Conservation (phyloP, 768 basidiomycete species). For the Gymnopilus dilepis region DNA sequence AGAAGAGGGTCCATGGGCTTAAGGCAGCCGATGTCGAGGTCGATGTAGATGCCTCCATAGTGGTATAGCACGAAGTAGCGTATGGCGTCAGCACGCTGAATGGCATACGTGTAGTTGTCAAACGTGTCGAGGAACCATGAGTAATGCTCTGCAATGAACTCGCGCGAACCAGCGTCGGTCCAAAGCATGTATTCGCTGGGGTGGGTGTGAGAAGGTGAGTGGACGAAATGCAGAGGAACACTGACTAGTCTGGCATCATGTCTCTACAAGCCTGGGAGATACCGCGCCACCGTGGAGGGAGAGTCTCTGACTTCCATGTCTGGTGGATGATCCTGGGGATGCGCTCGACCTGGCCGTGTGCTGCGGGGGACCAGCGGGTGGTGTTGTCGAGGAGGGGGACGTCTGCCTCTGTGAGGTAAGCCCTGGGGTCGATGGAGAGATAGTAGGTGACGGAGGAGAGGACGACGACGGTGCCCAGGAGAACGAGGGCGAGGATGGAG, state of each 20-base stretch:
- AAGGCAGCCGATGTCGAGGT: conserved; percentile 94
- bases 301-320: conserved; percentile 93
- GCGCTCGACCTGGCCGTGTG: conserved; percentile 67
- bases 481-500: conserved; percentile 69
- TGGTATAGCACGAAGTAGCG: conserved; percentile 97
- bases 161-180: conserved; percentile 91
- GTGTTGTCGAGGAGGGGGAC: conserved; percentile 61
- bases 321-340: conserved; percentile 96
- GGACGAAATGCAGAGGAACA: conserved; percentile 26
- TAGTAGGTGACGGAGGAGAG: conserved; percentile 92
- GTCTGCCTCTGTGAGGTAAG: conserved; percentile 82
- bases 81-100: conserved; percentile 96
- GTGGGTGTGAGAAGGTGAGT: conserved; percentile 16
- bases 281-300: conserved; percentile 81
- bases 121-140: conserved; percentile 94
- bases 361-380: conserved; percentile 67
- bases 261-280: conserved; percentile 86
- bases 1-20: conserved; percentile 87
- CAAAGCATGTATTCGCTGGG: conserved; percentile 94
- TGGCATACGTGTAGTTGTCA: conserved; percentile 88
- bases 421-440: conserved; percentile 77
- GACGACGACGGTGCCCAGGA: conserved; percentile 88
- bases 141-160: conserved; percentile 89
- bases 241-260: conserved; percentile 97
- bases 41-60: conserved; percentile 95